A percentile compares a stretch with the other conserved stretches of the same genome.
These are phyloP conservation scores for Dorcoceras hygrometricum DNA, from an alignment of 257 asterid genomes.

Conservation along the genomic window DNA sequence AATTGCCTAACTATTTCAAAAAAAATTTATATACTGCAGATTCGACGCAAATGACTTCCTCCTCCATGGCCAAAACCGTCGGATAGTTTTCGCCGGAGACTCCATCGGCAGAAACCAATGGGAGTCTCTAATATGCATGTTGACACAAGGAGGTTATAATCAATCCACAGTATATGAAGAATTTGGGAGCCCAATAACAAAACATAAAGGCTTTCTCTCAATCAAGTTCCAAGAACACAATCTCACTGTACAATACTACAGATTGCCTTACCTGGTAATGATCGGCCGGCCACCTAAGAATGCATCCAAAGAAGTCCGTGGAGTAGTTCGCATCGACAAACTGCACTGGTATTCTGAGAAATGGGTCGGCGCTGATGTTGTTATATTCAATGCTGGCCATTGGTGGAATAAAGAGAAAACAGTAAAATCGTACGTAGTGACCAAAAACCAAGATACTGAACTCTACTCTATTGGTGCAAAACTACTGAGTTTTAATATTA, in stretches of 20 bases:
- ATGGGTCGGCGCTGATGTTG: constrained; percentile 70
- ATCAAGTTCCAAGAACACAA: constrained; percentile 74
- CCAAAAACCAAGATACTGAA: not conserved
- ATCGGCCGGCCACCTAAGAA: constrained; percentile 49
- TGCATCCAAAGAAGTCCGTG: constrained; percentile 52
- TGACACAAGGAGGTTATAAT: constrained; percentile 65
- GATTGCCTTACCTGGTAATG: constrained; percentile 74
- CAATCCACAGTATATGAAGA: constrained; percentile 57
- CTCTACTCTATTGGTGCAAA: not conserved
- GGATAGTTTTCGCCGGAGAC: constrained; percentile 88
- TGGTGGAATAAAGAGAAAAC: constrained; percentile 97
- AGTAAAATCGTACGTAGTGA: constrained; percentile 40
- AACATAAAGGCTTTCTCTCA: constrained; percentile 79
- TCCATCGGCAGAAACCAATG: constrained; percentile 95
- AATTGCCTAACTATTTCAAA: not conserved
- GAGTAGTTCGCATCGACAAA: constrained; percentile 64
- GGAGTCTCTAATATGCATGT: constrained; percentile 92
- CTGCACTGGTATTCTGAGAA: constrained; percentile 71
- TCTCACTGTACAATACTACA: constrained; percentile 73
- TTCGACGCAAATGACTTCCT: constrained; percentile 67
- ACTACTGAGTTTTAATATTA: not conserved
- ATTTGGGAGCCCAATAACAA: constrained; percentile 73
- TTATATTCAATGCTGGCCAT: constrained; percentile 79
- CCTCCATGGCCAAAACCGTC: constrained; percentile 41
- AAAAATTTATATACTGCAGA: not conserved